Evolutionary conservation across 2,329 filamentous ascomycete species (phyloP).

Genomic region (Cladophialophora immunda): DNA sequence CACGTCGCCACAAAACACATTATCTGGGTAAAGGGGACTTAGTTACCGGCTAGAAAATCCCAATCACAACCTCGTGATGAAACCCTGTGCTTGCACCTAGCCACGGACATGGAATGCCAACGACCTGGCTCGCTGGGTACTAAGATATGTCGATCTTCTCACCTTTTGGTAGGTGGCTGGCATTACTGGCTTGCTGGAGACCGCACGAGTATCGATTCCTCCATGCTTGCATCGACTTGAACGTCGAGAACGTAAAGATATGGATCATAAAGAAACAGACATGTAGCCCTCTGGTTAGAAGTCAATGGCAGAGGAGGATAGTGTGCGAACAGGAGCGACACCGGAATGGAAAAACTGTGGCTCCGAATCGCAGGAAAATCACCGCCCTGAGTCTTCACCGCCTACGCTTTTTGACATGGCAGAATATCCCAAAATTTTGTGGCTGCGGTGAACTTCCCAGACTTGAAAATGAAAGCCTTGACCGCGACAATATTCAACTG

Average conservation of each 20-base stretch:
- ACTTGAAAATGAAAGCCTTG: neutral
- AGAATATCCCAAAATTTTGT: slow-evolving; percentile 31
- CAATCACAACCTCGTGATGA: slow-evolving; percentile 7
- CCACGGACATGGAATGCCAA: neutral
- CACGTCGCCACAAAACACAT: neutral
- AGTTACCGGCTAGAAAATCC: neutral
- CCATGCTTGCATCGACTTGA: neutral
- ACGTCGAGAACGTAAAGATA: neutral
- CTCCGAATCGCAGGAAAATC: neutral
- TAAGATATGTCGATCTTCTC: slow-evolving; percentile 9
- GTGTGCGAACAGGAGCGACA: too few relatives aligned
- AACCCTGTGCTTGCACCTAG: neutral
- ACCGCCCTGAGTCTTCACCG: slow-evolving; percentile 22
- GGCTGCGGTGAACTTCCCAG: neutral
- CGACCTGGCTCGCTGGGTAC: neutral
- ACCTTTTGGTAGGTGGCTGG: slow-evolving; percentile 2
- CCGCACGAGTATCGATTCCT: neutral
- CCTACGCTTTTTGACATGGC: slow-evolving; percentile 21
- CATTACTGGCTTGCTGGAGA: neutral
- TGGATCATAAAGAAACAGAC: too few relatives aligned
- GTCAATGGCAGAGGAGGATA: too few relatives aligned
- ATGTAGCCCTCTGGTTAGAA: too few relatives aligned
- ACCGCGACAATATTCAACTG: neutral
- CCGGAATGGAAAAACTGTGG: slow-evolving; percentile 1
- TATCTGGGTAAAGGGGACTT: neutral